Evolutionary conservation across 177 flowering plant species (phyloP).

Genomic region (Vitis hybrid): DNA sequence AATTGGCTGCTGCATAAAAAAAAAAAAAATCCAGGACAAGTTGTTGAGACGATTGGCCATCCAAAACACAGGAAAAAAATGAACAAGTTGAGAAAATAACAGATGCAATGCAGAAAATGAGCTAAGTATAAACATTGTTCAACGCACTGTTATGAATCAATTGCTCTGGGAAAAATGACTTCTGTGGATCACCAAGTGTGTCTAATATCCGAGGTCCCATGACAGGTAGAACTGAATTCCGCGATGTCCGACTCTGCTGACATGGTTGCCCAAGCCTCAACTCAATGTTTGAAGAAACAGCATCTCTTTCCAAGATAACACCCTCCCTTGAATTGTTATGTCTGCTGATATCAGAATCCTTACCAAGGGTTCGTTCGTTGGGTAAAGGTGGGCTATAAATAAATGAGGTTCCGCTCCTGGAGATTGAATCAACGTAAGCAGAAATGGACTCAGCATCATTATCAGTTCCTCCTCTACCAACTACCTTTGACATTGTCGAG

Average conservation of each 20-base stretch:
- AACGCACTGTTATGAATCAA: slow-evolving; percentile 34
- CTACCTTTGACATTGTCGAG: slow-evolving; percentile 22
- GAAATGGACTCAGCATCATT: slow-evolving; percentile 28
- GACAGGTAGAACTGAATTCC: slow-evolving; percentile 22
- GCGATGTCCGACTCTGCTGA: slow-evolving; percentile 34
- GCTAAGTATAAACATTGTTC: background rate
- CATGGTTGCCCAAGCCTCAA: slow-evolving; percentile 75
- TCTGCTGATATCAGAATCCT: slow-evolving; percentile 20
- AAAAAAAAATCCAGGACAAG: slow-evolving; percentile 4
- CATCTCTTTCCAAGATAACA: slow-evolving; percentile 24
- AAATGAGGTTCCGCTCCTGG: slow-evolving; percentile 21
- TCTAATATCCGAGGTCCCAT: slow-evolving; percentile 22
- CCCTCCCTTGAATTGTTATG: slow-evolving; percentile 20
- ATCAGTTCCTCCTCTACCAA: slow-evolving; percentile 16
- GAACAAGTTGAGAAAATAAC: background rate
- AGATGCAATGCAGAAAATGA: background rate
- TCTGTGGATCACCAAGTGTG: slow-evolving; percentile 18
- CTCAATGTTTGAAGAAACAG: slow-evolving; percentile 52
- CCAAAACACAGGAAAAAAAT: background rate
- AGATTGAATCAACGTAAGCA: slow-evolving; percentile 23
- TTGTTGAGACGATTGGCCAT: slow-evolving; percentile 2
- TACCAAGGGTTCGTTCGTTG: slow-evolving; percentile 18
- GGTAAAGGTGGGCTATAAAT: slow-evolving; percentile 17
- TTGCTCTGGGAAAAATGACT: slow-evolving; percentile 24
- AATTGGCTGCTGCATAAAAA: slow-evolving; percentile 26